These are phyloP conservation scores for Geotrichum restrictum DNA, from an alignment of 1,139 yeast species.

Conservation along the genomic window DNA sequence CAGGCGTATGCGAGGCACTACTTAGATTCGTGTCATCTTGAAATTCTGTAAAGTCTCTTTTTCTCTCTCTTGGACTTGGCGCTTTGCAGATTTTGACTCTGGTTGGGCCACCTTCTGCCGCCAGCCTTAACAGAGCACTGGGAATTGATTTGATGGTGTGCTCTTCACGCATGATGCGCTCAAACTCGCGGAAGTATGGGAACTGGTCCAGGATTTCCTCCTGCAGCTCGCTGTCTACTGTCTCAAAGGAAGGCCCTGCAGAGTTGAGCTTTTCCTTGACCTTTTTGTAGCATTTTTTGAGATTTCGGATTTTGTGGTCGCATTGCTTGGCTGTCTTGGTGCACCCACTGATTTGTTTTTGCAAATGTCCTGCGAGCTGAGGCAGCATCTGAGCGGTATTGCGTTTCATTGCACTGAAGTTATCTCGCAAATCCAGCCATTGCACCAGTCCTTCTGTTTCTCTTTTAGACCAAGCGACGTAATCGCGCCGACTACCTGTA, in stretches of 20 bases:
- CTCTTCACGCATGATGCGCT: slow-evolving; percentile 11
- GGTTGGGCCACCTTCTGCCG: slow-evolving; percentile 16
- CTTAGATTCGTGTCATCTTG: no score
- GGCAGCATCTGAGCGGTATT: slow-evolving; percentile 18
- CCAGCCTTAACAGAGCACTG: slow-evolving; percentile 14
- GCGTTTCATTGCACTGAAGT: slow-evolving; percentile 13
- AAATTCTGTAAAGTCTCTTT: background rate
- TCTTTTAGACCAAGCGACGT: slow-evolving; percentile 19
- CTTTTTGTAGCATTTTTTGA: slow-evolving; percentile 18
- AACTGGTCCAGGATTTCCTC: slow-evolving; percentile 17
- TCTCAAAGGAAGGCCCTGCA: background rate
- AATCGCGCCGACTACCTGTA: slow-evolving; percentile 11
- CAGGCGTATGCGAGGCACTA: background rate
- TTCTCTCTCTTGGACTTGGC: background rate
- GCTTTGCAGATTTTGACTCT: slow-evolving; percentile 1
- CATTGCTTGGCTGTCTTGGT: slow-evolving; percentile 19
- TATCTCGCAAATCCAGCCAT: slow-evolving; percentile 16
- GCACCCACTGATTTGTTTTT: slow-evolving; percentile 14
- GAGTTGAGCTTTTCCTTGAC: slow-evolving; percentile 13
- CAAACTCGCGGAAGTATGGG: slow-evolving; percentile 18
- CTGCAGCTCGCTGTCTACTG: background rate
- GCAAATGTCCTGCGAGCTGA: slow-evolving; percentile 11
- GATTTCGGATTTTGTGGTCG: slow-evolving; percentile 20
- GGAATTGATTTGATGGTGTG: slow-evolving; percentile 14
- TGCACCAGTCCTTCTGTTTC: slow-evolving; percentile 19